Evolutionary conservation across 225 moss, liverwort and hornwort genomes (phyloP), one percentile per base, ranked within the genome.

Genomic region (Polytrichum commune): DNA sequence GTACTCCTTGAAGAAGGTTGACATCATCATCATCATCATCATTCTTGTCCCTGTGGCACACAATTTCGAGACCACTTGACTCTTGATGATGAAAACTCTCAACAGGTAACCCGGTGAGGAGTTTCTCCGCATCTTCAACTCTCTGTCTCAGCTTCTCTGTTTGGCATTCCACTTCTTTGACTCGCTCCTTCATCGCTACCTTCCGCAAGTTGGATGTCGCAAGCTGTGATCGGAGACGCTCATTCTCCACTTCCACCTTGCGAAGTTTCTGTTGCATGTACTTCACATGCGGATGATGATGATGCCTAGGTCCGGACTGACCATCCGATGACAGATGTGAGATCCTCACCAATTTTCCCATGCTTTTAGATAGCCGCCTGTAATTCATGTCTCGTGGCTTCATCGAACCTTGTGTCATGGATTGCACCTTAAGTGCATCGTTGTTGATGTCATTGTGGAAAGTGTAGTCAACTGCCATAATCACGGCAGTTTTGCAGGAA

Each of bases 221-320:
- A 71, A 83, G 74, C 69, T 83, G 74, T 28, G 60, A 30, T 38
- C 64, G 57, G 55, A 87, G 76, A 55, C 60, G 54, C 28, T 65
- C 77, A 67, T 87, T 81, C 63, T 87, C 87, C 16, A 78, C 38
- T 72, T 83, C 79, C 78, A 81, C 63, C 58, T 74, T 81, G 63
- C 69, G 78, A 38, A 83, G 26, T 56, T 79, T 87, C 72, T 84
- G 69, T 46, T 68, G 69, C 64, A 83, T 66, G 19, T 55, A 7
- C 55, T 74, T 81, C 57, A 60, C 81, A 19, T 87, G 76, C 32
- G 46, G 46, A 13, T 46, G 46, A 38, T 87, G 73, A 60, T 83
- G 73, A 60, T 76, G 78, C 38, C 78, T 79, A 56, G 76, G 74
- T 66, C 69, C 72, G 71, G 79, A 80, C 74, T 81, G 73, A 35